phyloP scores from a whole-genome alignment of 805 yeast species.

The Peterozyma xylosa region DNA sequence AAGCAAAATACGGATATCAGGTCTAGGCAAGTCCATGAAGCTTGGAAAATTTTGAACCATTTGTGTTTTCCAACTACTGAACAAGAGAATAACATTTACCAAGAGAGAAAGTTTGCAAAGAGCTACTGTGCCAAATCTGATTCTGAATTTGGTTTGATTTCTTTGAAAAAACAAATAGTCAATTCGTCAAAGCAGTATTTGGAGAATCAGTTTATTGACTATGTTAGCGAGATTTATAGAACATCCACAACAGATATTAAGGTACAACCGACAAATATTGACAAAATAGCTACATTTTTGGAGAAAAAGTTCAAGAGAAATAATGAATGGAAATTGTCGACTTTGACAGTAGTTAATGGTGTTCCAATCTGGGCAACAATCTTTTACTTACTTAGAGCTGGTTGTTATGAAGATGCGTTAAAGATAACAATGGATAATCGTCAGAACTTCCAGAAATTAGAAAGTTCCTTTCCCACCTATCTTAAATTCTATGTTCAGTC shows the following conservation, averaged over 20 bases:
- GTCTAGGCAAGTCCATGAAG: slow-evolving; percentile 65
- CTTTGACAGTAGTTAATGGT: slow-evolving; percentile 65
- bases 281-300: slow-evolving; percentile 61
- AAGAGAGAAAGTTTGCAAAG: slow-evolving; percentile 25
- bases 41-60: slow-evolving; percentile 60
- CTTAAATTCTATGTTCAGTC: slow-evolving; percentile 62
- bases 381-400: slow-evolving; percentile 80
- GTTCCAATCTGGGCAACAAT: slow-evolving; percentile 92
- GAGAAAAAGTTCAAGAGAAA: slow-evolving; percentile 32
- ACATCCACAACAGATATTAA: slow-evolving; percentile 33
- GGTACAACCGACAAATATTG: slow-evolving; percentile 55
- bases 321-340: slow-evolving; percentile 43
- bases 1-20: slow-evolving; percentile 51
- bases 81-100: slow-evolving; percentile 24
- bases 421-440: slow-evolving; percentile 56
- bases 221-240: slow-evolving; percentile 58
- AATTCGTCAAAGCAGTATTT: slow-evolving; percentile 51
- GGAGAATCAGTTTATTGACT: slow-evolving; percentile 71
- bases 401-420: slow-evolving; percentile 72
- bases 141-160: slow-evolving; percentile 21
- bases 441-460: slow-evolving; percentile 75
- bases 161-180: slow-evolving; percentile 38
- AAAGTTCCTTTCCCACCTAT: slow-evolving; percentile 75
- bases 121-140: slow-evolving; percentile 18
- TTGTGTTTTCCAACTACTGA: slow-evolving; percentile 26